Evolutionary conservation across 208 protist genomes (phyloP).

Genomic region (Crithidia bombi): DNA sequence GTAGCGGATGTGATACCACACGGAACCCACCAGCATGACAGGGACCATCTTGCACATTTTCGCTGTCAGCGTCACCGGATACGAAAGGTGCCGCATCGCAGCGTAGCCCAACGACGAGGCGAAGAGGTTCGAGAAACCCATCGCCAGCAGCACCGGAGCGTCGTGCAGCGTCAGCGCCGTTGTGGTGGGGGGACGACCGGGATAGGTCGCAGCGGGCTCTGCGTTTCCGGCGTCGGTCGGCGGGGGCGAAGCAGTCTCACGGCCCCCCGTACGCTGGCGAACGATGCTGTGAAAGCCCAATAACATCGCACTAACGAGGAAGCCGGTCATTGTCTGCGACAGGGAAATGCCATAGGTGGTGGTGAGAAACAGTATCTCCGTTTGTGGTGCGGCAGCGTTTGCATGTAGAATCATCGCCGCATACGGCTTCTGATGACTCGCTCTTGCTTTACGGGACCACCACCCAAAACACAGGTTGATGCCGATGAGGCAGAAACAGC

Average conservation of each 20-base stretch:
- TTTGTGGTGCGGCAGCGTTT: background rate
- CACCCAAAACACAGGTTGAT: constrained; percentile 86
- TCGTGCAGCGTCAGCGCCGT: constrained; percentile 14
- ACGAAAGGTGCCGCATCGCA: constrained; percentile 81
- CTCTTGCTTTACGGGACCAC: constrained; percentile 89
- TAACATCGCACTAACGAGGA: constrained; percentile 22
- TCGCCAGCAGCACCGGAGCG: constrained; percentile 36
- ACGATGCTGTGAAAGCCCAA: constrained; percentile 19
- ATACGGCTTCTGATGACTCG: constrained; percentile 78
- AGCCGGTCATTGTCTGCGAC: constrained; percentile 31
- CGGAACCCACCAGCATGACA: constrained; percentile 76
- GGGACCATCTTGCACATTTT: constrained; percentile 93
- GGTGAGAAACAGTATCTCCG: constrained; percentile 20
- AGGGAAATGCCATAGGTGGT: constrained; percentile 37
- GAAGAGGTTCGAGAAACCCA: constrained; percentile 83
- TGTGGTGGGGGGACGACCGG: background rate
- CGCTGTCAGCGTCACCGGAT: constrained; percentile 74
- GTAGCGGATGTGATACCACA: constrained; percentile 76
- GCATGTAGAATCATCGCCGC: constrained; percentile 1
- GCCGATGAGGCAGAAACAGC: constrained; percentile 65
- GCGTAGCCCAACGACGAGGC: constrained; percentile 68
- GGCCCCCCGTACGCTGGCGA: background rate
- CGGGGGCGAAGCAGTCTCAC: background rate
- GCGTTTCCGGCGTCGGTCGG: no score
- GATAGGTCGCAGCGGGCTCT: background rate